These are phyloP conservation scores for Fusarium graminum DNA, from an alignment of 2,329 filamentous ascomycete genomes.

Conservation along the genomic window DNA sequence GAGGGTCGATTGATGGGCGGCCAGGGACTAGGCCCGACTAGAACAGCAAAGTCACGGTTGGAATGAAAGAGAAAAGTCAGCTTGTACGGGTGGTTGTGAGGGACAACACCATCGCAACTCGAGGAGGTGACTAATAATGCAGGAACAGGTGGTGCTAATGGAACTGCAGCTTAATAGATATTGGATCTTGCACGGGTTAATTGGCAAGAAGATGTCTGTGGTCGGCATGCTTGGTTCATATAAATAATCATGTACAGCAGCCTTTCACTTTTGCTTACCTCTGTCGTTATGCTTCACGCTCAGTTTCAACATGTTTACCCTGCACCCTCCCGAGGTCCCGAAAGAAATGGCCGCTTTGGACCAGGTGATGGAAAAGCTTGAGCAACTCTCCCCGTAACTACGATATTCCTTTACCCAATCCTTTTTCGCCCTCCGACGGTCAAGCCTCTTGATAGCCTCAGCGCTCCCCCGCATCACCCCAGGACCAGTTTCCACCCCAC, in stretches of 20 bases:
- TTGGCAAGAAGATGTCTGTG: not conserved
- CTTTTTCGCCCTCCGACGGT: too few relatives aligned
- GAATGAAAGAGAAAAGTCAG: slow-evolving; percentile 14
- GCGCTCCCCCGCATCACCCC: slow-evolving; percentile 42
- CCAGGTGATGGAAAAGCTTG: too few relatives aligned
- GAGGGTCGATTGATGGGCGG: slow-evolving; percentile 22
- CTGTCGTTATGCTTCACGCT: not conserved
- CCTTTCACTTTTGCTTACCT: not conserved
- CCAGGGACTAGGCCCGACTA: slow-evolving; percentile 26
- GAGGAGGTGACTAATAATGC: slow-evolving; percentile 28
- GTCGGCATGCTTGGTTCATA: not conserved
- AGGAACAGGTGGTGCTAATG: slow-evolving; percentile 26
- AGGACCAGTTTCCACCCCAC: slow-evolving; percentile 6
- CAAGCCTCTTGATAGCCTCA: not conserved
- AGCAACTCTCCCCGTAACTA: too few relatives aligned
- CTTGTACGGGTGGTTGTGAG: slow-evolving; percentile 6
- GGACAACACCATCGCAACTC: slow-evolving; percentile 23
- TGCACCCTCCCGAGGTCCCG: too few relatives aligned
- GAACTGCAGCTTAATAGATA: not conserved
- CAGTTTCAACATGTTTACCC: not conserved
- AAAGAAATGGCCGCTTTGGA: too few relatives aligned
- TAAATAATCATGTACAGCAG: not conserved
- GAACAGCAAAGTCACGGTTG: slow-evolving; percentile 19
- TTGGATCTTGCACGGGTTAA: not conserved
- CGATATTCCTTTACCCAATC: too few relatives aligned